A percentile compares a stretch with the other conserved stretches of the same genome.
Evolutionary conservation across 768 basidiomycete species (phyloP).

Genomic region (Galerina marginata): DNA sequence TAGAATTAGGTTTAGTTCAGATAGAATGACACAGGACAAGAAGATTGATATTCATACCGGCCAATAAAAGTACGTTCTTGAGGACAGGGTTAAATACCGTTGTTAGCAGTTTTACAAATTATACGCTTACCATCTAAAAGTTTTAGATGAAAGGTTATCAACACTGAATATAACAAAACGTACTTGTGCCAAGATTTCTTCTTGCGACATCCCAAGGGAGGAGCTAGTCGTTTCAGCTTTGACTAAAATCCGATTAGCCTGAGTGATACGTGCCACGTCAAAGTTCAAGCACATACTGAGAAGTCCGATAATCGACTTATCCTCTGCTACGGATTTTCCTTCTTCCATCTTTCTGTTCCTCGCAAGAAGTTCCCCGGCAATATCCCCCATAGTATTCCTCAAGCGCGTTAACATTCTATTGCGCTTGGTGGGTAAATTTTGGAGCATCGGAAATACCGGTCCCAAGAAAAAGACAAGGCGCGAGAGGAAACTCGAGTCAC

Average conservation of each 20-base stretch:
- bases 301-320: constrained; percentile 47
- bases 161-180: constrained; percentile 3
- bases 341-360: constrained; percentile 39
- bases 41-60: constrained; percentile 29
- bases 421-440: constrained; percentile 41
- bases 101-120: background rate
- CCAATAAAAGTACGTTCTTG: constrained; percentile 43
- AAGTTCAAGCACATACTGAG: constrained; percentile 30
- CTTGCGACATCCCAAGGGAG: constrained; percentile 39
- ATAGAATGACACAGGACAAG: background rate
- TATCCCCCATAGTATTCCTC: constrained; percentile 38
- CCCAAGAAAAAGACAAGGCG: constrained; percentile 40
- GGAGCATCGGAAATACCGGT: constrained; percentile 40
- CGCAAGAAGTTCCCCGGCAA: constrained; percentile 45
- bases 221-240: constrained; percentile 38
- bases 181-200: constrained; percentile 44
- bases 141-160: background rate
- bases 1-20: constrained; percentile 15
- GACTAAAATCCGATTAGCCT: constrained; percentile 30
- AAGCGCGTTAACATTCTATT: constrained; percentile 36
- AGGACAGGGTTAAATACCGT: background rate
- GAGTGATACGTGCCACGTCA: background rate
- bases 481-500: constrained; percentile 33
- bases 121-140: constrained; percentile 19
- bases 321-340: constrained; percentile 29